Evolutionary conservation across 2,329 filamentous ascomycete genomes (phyloP).

Genomic region (Fulvia fulva): DNA sequence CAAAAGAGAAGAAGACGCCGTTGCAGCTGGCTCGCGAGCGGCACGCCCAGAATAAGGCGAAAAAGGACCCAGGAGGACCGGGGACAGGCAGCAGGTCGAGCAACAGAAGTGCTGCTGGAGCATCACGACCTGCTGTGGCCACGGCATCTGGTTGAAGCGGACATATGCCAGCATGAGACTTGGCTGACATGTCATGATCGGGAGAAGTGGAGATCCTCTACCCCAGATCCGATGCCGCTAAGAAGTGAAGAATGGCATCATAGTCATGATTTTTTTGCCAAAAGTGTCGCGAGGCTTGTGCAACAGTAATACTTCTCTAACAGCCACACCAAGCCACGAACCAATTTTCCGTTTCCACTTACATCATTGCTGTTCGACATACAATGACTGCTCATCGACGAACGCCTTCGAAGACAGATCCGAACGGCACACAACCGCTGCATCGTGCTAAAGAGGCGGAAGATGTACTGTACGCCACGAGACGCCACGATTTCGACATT

Average conservation of each 20-base stretch:
- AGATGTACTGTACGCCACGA: conserved; percentile 25
- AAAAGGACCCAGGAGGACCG: conserved; percentile 26
- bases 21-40: conserved; percentile 57
- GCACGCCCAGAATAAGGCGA: conserved; percentile 47
- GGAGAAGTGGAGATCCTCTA: not conserved
- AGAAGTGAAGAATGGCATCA: conserved; percentile 2
- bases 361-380: not conserved
- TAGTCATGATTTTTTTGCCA: not conserved
- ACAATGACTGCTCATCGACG: not conserved
- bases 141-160: conserved; percentile 8
- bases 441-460: conserved; percentile 35
- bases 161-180: not conserved
- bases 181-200: not conserved
- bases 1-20: conserved; percentile 40
- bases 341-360: not conserved
- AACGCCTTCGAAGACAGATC: not conserved
- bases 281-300: not conserved
- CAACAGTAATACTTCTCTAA: not conserved
- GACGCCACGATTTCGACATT: not conserved
- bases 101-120: conserved; percentile 1
- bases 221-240: not conserved
- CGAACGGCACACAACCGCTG: conserved; percentile 15
- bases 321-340: not conserved
- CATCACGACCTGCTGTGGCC: conserved; percentile 4
- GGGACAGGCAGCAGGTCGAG: conserved; percentile 2